Conservation (phyloP, 352 stramenopile genomes). For the Pythium myriotylum region DNA sequence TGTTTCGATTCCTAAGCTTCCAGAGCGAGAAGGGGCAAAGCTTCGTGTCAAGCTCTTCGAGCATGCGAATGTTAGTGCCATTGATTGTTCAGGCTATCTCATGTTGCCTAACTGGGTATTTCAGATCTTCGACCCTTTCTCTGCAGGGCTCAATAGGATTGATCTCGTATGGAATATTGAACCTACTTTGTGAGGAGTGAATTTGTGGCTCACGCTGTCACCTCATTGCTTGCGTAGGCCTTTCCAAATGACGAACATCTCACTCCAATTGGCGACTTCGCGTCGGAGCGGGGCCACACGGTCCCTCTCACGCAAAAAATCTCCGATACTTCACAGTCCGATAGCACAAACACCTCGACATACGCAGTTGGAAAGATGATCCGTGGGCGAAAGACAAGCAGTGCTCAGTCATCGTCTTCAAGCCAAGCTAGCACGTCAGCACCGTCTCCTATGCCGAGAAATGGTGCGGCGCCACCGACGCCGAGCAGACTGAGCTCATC, state of each 20-base stretch:
- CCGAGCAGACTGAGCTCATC: conserved; percentile 37
- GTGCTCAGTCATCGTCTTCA: conserved; percentile 36
- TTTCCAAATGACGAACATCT: conserved; percentile 83
- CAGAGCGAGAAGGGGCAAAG: conserved; percentile 69
- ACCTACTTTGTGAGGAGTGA: neutral
- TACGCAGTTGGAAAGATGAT: conserved; percentile 79
- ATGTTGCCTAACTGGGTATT: neutral
- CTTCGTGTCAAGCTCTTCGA: conserved; percentile 62
- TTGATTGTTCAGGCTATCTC: neutral
- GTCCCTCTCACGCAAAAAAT: conserved; percentile 63
- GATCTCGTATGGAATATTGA: conserved; percentile 45
- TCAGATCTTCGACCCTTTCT: conserved; percentile 83
- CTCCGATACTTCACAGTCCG: conserved; percentile 53
- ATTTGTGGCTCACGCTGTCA: too few relatives aligned
- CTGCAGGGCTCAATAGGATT: conserved; percentile 67
- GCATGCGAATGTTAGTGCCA: conserved; percentile 50
- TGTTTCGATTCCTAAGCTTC: conserved; percentile 70
- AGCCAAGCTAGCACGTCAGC: conserved; percentile 15
- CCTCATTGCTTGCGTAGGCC: conserved; percentile 33
- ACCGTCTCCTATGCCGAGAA: conserved; percentile 30
- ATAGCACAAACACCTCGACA: conserved; percentile 49
- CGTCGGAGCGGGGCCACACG: conserved; percentile 67
- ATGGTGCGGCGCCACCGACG: conserved; percentile 16
- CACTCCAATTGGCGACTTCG: conserved; percentile 77
- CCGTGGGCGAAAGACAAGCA: conserved; percentile 53